Evolutionary conservation across 768 basidiomycete genomes (phyloP).

Genomic region (Leccinum arenicola): DNA sequence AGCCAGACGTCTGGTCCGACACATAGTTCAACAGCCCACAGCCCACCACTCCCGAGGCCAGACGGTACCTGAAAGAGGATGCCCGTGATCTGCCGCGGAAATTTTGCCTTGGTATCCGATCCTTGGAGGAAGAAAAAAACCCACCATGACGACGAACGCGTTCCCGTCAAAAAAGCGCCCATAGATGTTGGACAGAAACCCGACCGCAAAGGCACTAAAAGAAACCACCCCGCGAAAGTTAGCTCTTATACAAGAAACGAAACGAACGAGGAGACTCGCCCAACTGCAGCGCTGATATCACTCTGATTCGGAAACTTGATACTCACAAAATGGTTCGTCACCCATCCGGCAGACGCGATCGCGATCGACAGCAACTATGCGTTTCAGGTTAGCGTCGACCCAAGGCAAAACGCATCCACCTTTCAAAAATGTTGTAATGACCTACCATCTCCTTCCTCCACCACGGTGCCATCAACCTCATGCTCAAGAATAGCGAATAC

Average conservation of each 20-base stretch:
- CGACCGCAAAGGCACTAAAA: slow-evolving; percentile 71
- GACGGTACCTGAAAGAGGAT: slow-evolving; percentile 85
- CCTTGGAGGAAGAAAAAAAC: slow-evolving; percentile 11
- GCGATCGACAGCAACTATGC: slow-evolving; percentile 47
- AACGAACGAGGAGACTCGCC: slow-evolving; percentile 34
- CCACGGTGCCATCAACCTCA: slow-evolving; percentile 63
- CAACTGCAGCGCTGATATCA: slow-evolving; percentile 78
- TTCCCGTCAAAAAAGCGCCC: slow-evolving; percentile 70
- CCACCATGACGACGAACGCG: slow-evolving; percentile 79
- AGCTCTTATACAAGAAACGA: not conserved
- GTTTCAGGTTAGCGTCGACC: not conserved
- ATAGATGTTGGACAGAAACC: slow-evolving; percentile 75
- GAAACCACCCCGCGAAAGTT: not conserved
- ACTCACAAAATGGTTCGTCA: slow-evolving; percentile 66
- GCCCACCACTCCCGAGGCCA: slow-evolving; percentile 75
- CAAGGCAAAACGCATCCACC: not conserved
- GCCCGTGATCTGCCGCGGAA: slow-evolving; percentile 52
- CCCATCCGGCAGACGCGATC: slow-evolving; percentile 72
- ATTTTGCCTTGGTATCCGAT: not conserved
- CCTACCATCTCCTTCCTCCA: slow-evolving; percentile 54
- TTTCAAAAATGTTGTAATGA: not conserved
- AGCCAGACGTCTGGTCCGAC: slow-evolving; percentile 50
- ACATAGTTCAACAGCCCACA: slow-evolving; percentile 58
- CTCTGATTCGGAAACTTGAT: slow-evolving; percentile 60
- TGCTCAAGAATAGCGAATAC: slow-evolving; percentile 62